phyloP scores from a whole-genome alignment of 306 rosid species.

The Cicer judaicum region DNA sequence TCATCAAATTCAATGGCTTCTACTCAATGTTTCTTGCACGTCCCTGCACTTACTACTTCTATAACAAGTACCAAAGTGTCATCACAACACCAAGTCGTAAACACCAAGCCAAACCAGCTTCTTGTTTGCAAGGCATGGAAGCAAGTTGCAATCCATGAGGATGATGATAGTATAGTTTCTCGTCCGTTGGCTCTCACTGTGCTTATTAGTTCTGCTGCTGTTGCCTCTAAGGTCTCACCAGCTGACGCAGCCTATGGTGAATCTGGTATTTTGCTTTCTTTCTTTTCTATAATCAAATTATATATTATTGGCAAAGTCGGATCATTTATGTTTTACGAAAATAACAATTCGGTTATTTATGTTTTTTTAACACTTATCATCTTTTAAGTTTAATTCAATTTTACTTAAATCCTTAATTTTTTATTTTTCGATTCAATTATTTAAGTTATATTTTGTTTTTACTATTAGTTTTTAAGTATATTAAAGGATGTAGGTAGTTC shows the following conservation, averaged over 20 bases:
- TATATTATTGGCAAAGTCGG: neutral
- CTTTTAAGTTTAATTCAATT: too few species aligned
- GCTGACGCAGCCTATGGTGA: slow-evolving; percentile 98
- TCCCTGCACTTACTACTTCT: slow-evolving; percentile 66
- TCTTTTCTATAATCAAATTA: neutral
- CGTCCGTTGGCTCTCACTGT: slow-evolving; percentile 89
- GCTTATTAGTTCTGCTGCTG: slow-evolving; percentile 88
- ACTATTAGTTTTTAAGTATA: too few species aligned
- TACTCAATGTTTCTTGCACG: slow-evolving; percentile 81
- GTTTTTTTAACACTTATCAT: too few species aligned
- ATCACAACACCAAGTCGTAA: slow-evolving; percentile 59
- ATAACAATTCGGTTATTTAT: too few species aligned
- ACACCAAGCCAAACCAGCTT: slow-evolving; percentile 57
- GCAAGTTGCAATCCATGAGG: slow-evolving; percentile 54
- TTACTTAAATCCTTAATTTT: too few species aligned
- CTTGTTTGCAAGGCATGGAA: slow-evolving; percentile 82
- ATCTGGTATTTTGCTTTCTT: slow-evolving; percentile 62
- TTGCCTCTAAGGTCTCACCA: slow-evolving; percentile 85
- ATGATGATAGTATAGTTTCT: slow-evolving; percentile 55
- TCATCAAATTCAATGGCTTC: slow-evolving; percentile 66
- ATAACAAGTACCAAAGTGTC: slow-evolving; percentile 47
- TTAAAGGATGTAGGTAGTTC: too few species aligned
- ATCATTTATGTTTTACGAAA: too few species aligned
- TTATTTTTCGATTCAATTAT: too few species aligned
- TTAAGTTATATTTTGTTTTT: too few species aligned